Evolutionary conservation across 805 yeast species (phyloP), one percentile per base, ranked within the genome.

Genomic region (Groenewaldozyma salmanticensis): DNA sequence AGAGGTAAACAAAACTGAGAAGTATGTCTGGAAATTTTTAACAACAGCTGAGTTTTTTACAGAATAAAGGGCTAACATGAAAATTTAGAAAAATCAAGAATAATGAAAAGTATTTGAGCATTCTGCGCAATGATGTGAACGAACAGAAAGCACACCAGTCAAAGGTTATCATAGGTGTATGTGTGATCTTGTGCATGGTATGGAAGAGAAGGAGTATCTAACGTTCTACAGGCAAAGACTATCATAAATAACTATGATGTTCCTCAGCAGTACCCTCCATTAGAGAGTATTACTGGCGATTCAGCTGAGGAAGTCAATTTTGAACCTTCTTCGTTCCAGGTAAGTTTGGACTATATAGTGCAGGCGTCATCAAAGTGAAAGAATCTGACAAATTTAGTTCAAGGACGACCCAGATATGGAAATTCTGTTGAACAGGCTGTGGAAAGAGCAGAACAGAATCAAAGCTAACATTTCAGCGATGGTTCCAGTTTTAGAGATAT

Each of bases 1-100:
- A 16, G 44, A 44, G 35, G 21, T 47, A 3, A 35, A 37, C 7
- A 6, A 19, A 1, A 46, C 44, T 29, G 37, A 36, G 31, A 29
- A 18, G 17, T 19, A 29, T 15, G 32, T 45, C n/a, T 2, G 4
- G 24, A 16, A 13, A 15, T 32, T n/a, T n/a, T n/a, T n/a, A n/a
- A n/a, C n/a, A n/a, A n/a, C n/a, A n/a, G n/a, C n/a, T n/a, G n/a
- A 11, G 20, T 13, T 27, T 29, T n/a, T 5, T 18, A 19, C n/a
- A n/a, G n/a, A n/a, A n/a, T n/a, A n/a, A n/a, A n/a, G n/a, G n/a
- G n/a, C n/a, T n/a, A n/a, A n/a, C n/a, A n/a, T n/a, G n/a, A 7
- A 24, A 13, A 24, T 7, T 9, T 24, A 24, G 29, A 13, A 24
- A 24, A 24, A 9, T 24, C 7, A 7, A 24, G 13, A 13, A 7